Evolutionary conservation across 148 eudicot genomes (phyloP).

Genomic region (Nepenthes mirabilis): DNA sequence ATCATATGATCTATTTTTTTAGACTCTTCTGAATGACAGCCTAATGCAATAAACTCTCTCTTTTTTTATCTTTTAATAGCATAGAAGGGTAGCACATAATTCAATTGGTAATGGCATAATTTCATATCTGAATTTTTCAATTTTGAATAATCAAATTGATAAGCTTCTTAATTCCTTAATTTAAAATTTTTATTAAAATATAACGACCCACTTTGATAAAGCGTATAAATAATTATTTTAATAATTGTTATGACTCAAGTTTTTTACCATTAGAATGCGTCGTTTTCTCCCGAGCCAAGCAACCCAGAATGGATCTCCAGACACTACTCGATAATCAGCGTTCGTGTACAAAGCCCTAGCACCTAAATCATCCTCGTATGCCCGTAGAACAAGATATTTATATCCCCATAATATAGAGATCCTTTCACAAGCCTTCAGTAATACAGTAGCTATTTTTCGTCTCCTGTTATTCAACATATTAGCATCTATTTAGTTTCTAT

Average conservation of each 20-base stretch:
- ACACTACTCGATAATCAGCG: conserved; percentile 63
- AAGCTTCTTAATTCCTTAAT: no score
- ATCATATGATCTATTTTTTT: no score
- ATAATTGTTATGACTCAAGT: background rate
- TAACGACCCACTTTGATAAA: no score
- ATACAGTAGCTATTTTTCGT: conserved; percentile 72
- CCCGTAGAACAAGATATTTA: conserved; percentile 57
- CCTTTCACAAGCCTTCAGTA: conserved; percentile 76
- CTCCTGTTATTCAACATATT: conserved; percentile 32
- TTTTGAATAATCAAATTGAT: no score
- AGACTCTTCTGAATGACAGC: no score
- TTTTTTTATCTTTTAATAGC: no score
- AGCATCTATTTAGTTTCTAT: no score
- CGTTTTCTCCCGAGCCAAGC: conserved; percentile 69
- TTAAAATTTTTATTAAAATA: no score
- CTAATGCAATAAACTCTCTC: no score
- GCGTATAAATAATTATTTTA: background rate
- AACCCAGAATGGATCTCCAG: conserved; percentile 66
- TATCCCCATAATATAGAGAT: conserved; percentile 49
- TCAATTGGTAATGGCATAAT: no score
- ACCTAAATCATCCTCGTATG: conserved; percentile 80
- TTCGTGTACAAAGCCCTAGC: conserved; percentile 64
- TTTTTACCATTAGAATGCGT: conserved; percentile 70
- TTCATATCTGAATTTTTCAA: no score
- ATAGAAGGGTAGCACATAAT: no score